Base-by-base conservation (phyloP, 1,284 basidiomycete genomes). In the Ceratobasidium sp. region DNA sequence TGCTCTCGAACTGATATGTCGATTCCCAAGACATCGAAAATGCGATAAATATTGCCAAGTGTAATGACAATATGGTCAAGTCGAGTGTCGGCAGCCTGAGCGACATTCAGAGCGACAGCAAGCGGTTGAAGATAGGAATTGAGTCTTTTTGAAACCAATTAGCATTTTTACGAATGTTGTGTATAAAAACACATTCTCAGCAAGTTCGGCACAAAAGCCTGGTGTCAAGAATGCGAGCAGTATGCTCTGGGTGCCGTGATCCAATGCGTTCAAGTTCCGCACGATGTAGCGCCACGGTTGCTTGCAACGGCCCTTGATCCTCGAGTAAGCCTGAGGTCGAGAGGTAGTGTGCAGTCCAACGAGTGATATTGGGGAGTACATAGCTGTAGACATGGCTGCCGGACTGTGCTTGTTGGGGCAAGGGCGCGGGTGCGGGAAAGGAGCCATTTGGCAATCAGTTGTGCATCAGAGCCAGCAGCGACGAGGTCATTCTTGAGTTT, bases 371-470 rank as follows among this genome's bases (percentile, higher is more conserved):
- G 2, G 63, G 16, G 8, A 38, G 14, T 11, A 21, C 21, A 28
- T 53, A 49, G 5, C 18, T 18, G 9, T 18, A n/a, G 3, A 7
- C 48, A 5, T 18, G 30, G 4, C 30, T 33, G 3, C 46, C 28
- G 7, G 48, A 3, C 14, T 28, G 2, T 16, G 36, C 16, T 53
- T 76, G 74, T 5, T 73, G 75, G 18, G 81, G 76, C 9, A 79
- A 81, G 73, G 12, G 80, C 58, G 33, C 66, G 33, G 9, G 77
- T 78, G 73, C 81, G 79, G 71, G 77, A 77, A 23, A 75, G 73
- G n/a, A 82, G 79, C 82, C 81, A 82, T n/a, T 76, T 77, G 36
- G 81, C 81, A 9, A 81, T 73, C n/a, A 5, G 7, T 28, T 33
- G 28, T 16, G 53, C 53, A 56, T 56, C 33, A 11, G 48, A 23